A percentile compares a stretch with the other conserved stretches of the same genome.
These are phyloP conservation scores for Sisymbrium altissimum DNA, from an alignment of 345 rosid species.

Conservation along the genomic window DNA sequence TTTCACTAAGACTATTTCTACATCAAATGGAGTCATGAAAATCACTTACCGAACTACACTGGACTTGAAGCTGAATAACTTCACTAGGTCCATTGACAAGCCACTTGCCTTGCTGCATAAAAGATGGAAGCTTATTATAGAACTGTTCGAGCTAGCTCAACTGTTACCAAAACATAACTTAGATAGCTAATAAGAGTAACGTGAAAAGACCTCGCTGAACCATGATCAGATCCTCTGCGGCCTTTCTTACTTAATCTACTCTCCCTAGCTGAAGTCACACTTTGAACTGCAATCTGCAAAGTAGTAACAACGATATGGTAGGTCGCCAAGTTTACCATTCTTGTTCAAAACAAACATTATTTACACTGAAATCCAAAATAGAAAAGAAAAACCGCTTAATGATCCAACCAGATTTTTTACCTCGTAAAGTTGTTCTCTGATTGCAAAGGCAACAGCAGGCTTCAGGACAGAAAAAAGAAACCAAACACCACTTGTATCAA, in stretches of 20 bases:
- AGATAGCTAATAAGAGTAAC: background rate
- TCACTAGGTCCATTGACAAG: slow-evolving; percentile 73
- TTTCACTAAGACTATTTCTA: background rate
- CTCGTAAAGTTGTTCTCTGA: slow-evolving; percentile 96
- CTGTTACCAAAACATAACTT: background rate
- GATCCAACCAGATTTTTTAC: slow-evolving; percentile 32
- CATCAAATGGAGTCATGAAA: slow-evolving; percentile 2
- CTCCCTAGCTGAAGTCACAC: slow-evolving; percentile 86
- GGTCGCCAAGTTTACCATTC: background rate
- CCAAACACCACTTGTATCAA: slow-evolving; percentile 9
- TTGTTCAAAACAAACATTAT: background rate
- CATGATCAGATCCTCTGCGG: slow-evolving; percentile 72
- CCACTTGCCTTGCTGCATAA: slow-evolving; percentile 69
- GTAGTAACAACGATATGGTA: slow-evolving; percentile 4
- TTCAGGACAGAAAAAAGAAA: slow-evolving; percentile 33
- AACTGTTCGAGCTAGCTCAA: background rate
- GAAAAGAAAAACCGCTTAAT: background rate
- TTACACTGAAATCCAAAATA: background rate
- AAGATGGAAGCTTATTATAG: background rate
- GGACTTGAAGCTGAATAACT: slow-evolving; percentile 78
- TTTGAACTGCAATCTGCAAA: slow-evolving; percentile 76
- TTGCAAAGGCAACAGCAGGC: slow-evolving; percentile 96
- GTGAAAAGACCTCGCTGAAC: slow-evolving; percentile 54
- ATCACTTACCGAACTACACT: slow-evolving; percentile 69
- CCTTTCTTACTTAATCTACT: slow-evolving; percentile 83